Base-by-base conservation (phyloP, 805 yeast species). In the Ogataea nakhonphanomensis region DNA sequence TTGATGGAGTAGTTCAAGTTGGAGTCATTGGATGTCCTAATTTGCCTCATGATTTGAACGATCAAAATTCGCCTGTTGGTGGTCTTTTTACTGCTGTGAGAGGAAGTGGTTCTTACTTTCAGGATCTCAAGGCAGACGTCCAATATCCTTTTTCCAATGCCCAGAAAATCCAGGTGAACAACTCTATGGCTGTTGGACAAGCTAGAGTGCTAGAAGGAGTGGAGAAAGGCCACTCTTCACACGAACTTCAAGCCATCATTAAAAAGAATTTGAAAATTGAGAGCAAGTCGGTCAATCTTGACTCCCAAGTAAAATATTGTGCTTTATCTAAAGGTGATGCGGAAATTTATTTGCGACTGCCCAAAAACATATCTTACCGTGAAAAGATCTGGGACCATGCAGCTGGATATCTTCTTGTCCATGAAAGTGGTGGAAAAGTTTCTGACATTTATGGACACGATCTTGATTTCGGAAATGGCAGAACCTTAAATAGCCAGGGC, bases 341-440 rank as follows among this genome's bases (percentile, higher is more conserved):
- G 3, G 97, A 93, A 54, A 75, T 93, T 10, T 93, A 95, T 55
- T 69, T 93, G 45, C 80, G 99, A 51, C 66, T 95, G 43, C 99
- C 99, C 10, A 78, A 81, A 33, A 79, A 74, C 49, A 70, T 78
- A 37, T 64, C 74, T 3, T 93, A 90, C 61, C 75, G 86, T 53
- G 99, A 93, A 61, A 93, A 93, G 64, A 89, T 93, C 45, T 93
- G 99, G 98, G 99, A 93, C 64, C 99, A 93, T 61, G 98, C 98
- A 13, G 95, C 97, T 2, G 99, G 99, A 3, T 83, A 84, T 55
- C 71, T 91, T 10, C 73, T 93, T 45, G 81, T 95, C 33, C 71
- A 75, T 25, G 99, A 95, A 62, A 84, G 95, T 53, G 97, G 97
- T 30, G 99, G 99, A 6, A 61, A 69, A 35, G 98, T 93, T 9